Percentiles rank a stretch among this genome's conserved stretches.
Conservation (phyloP, 441 rosid species). For the Gossypium lobatum region DNA sequence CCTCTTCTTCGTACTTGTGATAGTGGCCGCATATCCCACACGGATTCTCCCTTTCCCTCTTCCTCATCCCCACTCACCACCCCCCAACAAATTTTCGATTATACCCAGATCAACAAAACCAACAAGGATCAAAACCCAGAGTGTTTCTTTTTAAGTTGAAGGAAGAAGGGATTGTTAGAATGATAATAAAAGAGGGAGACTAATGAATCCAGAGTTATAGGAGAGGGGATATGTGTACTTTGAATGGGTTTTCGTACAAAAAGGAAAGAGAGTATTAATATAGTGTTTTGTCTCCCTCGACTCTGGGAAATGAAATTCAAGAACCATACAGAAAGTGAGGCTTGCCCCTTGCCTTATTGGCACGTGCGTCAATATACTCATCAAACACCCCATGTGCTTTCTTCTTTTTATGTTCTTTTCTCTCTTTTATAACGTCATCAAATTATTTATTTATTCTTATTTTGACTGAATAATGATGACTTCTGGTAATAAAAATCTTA, state of each 20-base stretch:
- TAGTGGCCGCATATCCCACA: conserved; percentile 91
- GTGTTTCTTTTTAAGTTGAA: background rate
- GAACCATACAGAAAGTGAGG: background rate
- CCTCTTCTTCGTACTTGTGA: conserved; percentile 96
- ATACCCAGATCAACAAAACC: conserved; percentile 22
- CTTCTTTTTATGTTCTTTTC: too few species aligned
- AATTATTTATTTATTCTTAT: background rate
- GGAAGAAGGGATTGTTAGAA: background rate
- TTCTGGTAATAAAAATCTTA: too few species aligned
- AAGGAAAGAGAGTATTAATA: background rate
- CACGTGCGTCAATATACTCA: background rate
- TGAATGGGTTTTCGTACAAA: background rate
- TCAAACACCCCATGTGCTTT: background rate
- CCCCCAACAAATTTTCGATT: background rate
- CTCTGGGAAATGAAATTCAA: background rate
- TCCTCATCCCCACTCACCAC: conserved; percentile 53
- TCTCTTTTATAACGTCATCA: background rate
- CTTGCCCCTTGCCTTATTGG: background rate
- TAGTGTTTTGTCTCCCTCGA: background rate
- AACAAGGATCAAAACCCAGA: background rate
- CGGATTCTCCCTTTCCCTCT: conserved; percentile 95
- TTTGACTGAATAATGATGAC: too few species aligned
- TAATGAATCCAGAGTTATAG: background rate
- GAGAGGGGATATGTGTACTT: background rate
- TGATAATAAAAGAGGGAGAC: background rate